Evolutionary conservation across 164 flowering plant genomes (phyloP).

Genomic region (Liriodendron chinense): DNA sequence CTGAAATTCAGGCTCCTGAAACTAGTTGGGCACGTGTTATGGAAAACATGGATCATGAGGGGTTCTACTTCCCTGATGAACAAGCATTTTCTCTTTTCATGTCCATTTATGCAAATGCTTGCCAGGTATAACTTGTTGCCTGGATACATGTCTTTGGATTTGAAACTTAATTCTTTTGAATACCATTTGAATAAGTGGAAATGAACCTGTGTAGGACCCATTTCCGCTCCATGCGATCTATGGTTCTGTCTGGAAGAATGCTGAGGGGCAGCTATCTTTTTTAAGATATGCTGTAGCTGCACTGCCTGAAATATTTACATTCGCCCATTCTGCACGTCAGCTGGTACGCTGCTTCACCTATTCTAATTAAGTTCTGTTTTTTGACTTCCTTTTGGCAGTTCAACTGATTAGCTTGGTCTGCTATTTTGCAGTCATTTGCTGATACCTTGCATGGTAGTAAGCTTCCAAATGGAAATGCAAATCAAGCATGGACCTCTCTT

Average conservation of each 20-base stretch:
- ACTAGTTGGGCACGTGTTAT: slow-evolving; percentile 71
- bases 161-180: not conserved
- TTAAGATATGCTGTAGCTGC: slow-evolving; percentile 75
- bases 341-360: slow-evolving; percentile 41
- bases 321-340: slow-evolving; percentile 61
- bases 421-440: slow-evolving; percentile 46
- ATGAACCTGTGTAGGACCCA: slow-evolving; percentile 53
- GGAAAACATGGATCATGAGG: slow-evolving; percentile 91
- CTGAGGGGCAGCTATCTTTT: slow-evolving; percentile 81
- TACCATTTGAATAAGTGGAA: slow-evolving; percentile 4
- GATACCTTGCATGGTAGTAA: slow-evolving; percentile 53
- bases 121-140: slow-evolving; percentile 30
- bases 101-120: slow-evolving; percentile 55
- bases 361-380: not conserved
- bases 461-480: slow-evolving; percentile 46
- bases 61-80: slow-evolving; percentile 72
- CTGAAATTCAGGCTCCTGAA: slow-evolving; percentile 65
- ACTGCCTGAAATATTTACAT: slow-evolving; percentile 75
- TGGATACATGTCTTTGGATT: not conserved
- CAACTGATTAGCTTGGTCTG: slow-evolving; percentile 5
- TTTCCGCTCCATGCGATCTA: slow-evolving; percentile 83
- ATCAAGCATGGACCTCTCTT: slow-evolving; percentile 80
- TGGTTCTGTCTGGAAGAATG: slow-evolving; percentile 82
- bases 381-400: not conserved
- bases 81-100: slow-evolving; percentile 74